Evolutionary conservation across 23 red algal genomes (phyloP).

Genomic region (Gracilaria gracilis): DNA sequence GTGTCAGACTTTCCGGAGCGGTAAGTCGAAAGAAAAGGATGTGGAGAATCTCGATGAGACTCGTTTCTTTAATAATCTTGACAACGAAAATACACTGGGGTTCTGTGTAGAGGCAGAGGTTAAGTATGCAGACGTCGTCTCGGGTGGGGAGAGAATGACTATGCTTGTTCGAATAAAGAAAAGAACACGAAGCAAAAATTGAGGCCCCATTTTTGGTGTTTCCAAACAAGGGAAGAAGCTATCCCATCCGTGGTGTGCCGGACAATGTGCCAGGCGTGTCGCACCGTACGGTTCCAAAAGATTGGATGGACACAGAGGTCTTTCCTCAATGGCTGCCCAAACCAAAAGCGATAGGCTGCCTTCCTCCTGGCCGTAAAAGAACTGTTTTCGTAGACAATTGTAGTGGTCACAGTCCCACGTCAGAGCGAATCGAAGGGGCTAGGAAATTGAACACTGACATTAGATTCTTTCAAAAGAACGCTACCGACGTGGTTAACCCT

Average conservation of each 20-base stretch:
- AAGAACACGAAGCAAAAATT: neutral
- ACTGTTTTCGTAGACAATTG: constrained; percentile 25
- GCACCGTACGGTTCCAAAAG: constrained; percentile 31
- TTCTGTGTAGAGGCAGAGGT: constrained; percentile 23
- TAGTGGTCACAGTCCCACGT: neutral
- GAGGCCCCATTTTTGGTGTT: constrained; percentile 45
- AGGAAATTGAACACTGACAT: neutral
- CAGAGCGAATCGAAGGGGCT: neutral
- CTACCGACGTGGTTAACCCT: constrained; percentile 8
- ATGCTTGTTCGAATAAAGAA: constrained; percentile 37
- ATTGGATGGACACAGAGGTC: too few relatives aligned
- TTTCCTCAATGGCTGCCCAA: too few relatives aligned
- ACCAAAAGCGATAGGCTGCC: neutral
- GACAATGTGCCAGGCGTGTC: constrained; percentile 26
- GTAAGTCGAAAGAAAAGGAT: constrained; percentile 27
- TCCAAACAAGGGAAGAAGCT: constrained; percentile 22
- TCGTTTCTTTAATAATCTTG: constrained; percentile 43
- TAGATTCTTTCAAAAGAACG: constrained; percentile 20
- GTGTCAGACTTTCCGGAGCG: neutral
- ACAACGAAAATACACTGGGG: constrained; percentile 28
- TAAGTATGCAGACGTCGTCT: constrained; percentile 49
- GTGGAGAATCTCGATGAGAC: constrained; percentile 52
- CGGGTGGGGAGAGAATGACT: constrained; percentile 42
- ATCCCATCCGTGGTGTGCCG: constrained; percentile 21
- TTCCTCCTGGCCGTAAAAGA: neutral